A percentile compares a stretch with the other conserved stretches of the same genome.
Evolutionary conservation across 208 protist species (phyloP).

Genomic region (Herpetomonas tarakana): DNA sequence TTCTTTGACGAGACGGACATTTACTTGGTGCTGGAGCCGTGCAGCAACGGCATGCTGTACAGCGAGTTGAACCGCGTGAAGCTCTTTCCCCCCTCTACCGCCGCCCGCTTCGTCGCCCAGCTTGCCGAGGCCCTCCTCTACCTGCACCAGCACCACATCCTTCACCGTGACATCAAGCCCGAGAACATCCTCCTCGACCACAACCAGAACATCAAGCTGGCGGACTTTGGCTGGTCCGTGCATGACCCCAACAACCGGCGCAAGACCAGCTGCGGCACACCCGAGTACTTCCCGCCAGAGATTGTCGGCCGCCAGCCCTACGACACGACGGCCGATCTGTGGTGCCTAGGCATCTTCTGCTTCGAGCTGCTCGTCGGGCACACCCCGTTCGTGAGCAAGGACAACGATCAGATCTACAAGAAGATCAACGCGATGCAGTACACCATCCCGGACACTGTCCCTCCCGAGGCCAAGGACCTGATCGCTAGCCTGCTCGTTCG

Average conservation of each 20-base stretch:
- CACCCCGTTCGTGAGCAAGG: slow-evolving; percentile 92
- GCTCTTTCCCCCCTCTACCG: slow-evolving; percentile 79
- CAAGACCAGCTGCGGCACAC: slow-evolving; percentile 96
- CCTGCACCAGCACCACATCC: slow-evolving; percentile 96
- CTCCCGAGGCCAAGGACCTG: slow-evolving; percentile 88
- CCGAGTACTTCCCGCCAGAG: slow-evolving; percentile 99
- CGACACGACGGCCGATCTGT: slow-evolving; percentile 92
- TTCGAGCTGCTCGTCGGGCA: slow-evolving; percentile 96
- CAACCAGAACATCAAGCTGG: slow-evolving; percentile 97
- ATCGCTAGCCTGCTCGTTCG: slow-evolving; percentile 72
- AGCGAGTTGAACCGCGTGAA: slow-evolving; percentile 92
- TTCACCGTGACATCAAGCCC: slow-evolving; percentile 96
- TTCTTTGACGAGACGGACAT: slow-evolving; percentile 98
- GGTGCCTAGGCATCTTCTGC: slow-evolving; percentile 97
- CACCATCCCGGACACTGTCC: slow-evolving; percentile 78
- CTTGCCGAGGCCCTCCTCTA: slow-evolving; percentile 96
- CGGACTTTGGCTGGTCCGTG: slow-evolving; percentile 99
- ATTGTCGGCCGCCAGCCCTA: slow-evolving; percentile 94
- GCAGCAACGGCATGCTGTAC: slow-evolving; percentile 98
- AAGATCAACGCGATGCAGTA: slow-evolving; percentile 92
- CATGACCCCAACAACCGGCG: slow-evolving; percentile 93
- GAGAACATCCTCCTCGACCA: slow-evolving; percentile 93
- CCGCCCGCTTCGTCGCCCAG: slow-evolving; percentile 92
- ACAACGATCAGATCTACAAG: slow-evolving; percentile 86
- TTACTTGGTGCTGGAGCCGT: slow-evolving; percentile 99